Evolutionary conservation across 2,329 filamentous ascomycete genomes (phyloP).

Genomic region (Diaporthe ampelina): DNA sequence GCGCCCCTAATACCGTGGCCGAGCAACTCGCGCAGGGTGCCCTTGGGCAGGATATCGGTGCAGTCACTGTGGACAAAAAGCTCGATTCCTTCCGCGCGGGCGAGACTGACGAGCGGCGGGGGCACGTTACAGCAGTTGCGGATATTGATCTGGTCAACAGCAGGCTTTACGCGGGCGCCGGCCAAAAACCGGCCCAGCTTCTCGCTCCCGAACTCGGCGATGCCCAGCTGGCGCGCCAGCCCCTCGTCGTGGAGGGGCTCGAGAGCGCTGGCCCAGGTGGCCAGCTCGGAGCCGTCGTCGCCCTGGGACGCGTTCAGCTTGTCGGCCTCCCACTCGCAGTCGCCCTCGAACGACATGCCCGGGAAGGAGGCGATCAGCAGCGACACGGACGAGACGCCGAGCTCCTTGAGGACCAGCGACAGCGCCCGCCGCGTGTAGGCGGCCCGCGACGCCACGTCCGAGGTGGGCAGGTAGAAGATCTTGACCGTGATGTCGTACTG

Average conservation of each 20-base stretch:
- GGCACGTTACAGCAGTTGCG: constrained; percentile 97
- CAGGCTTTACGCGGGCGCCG: constrained; percentile 78
- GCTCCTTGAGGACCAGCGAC: constrained; percentile 82
- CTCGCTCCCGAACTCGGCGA: constrained; percentile 92
- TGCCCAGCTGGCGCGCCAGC: constrained; percentile 80
- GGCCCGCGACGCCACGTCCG: constrained; percentile 72
- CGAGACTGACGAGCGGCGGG: constrained; percentile 85
- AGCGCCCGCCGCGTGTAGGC: constrained; percentile 84
- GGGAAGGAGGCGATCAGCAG: constrained; percentile 94
- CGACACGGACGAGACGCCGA: constrained; percentile 82
- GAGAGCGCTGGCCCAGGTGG: constrained; percentile 75
- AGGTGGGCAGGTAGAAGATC: constrained; percentile 88
- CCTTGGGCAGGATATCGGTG: constrained; percentile 88
- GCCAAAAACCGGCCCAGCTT: constrained; percentile 84
- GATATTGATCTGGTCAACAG: constrained; percentile 96
- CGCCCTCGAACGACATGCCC: constrained; percentile 92
- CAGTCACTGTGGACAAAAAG: constrained; percentile 95
- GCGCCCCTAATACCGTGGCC: constrained; percentile 80
- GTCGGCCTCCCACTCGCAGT: constrained; percentile 85
- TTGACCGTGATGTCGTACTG: constrained; percentile 97
- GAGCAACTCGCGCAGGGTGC: constrained; percentile 87
- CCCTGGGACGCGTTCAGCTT: constrained; percentile 72
- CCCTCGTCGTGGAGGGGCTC: constrained; percentile 79
- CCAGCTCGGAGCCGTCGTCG: constrained; percentile 76
- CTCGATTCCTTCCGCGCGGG: constrained; percentile 87